Evolutionary conservation across 169 alveolate species (phyloP).

Genomic region (Eimeria falciformis): DNA sequence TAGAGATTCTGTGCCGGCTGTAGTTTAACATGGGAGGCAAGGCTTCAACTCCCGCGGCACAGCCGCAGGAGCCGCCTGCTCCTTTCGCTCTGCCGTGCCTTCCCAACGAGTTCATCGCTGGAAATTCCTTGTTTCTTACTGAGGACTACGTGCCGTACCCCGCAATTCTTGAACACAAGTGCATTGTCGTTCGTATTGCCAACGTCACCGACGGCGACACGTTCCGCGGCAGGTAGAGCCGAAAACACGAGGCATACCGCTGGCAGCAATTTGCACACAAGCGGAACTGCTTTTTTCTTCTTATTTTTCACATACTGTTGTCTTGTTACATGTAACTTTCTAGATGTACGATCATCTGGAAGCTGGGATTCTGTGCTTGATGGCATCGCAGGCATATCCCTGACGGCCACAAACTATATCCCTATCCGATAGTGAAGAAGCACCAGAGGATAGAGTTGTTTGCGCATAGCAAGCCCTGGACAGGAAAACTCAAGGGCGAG

Average conservation of each 20-base stretch:
- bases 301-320: neutral
- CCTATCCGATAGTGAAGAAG: neutral
- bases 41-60: conserved; percentile 12
- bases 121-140: neutral
- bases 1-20: neutral
- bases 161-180: neutral
- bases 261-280: too few species aligned
- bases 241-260: too few species aligned
- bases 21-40: neutral
- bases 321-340: too few species aligned
- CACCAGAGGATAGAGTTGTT: neutral
- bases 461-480: neutral
- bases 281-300: neutral
- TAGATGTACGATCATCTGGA: too few species aligned
- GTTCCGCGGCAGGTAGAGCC: neutral
- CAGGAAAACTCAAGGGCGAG: conserved; percentile 36
- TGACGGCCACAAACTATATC: conserved; percentile 46
- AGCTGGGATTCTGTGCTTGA: too few species aligned
- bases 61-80: conserved; percentile 15
- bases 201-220: conserved; percentile 30
- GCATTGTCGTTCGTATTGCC: conserved; percentile 14
- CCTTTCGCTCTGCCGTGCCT: conserved; percentile 4
- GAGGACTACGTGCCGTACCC: conserved; percentile 26
- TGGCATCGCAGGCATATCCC: conserved; percentile 54
- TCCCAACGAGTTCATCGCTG: neutral